Evolutionary conservation across 306 rosid genomes (phyloP).

Genomic region (Ormosia emarginata): DNA sequence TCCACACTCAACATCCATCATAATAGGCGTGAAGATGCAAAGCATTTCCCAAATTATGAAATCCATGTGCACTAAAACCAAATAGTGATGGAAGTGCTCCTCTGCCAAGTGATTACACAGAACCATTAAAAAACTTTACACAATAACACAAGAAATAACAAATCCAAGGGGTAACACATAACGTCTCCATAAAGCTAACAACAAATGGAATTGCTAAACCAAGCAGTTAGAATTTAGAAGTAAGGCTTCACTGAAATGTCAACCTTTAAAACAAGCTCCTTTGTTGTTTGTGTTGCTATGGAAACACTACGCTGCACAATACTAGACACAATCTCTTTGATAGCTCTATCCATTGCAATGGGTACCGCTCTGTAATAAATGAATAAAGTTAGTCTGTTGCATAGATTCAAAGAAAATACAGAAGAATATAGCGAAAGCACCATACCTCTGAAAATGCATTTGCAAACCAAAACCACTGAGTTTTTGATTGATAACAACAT

Average conservation of each 20-base stretch:
- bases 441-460: constrained; percentile 87
- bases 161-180: background rate
- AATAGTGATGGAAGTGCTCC: background rate
- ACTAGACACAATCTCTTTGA: constrained; percentile 78
- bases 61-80: background rate
- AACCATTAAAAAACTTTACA: background rate
- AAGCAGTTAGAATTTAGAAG: background rate
- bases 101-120: background rate
- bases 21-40: no score
- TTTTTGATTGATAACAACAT: constrained; percentile 79
- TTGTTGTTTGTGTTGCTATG: constrained; percentile 96
- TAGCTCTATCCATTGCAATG: constrained; percentile 93
- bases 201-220: background rate
- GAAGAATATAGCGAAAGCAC: constrained; percentile 2
- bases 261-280: constrained; percentile 98
- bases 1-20: background rate
- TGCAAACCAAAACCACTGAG: constrained; percentile 72
- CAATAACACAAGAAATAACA: background rate
- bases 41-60: no score
- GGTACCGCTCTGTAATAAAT: constrained; percentile 67
- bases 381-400: constrained; percentile 14
- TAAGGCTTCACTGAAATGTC: constrained; percentile 5
- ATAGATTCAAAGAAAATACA: background rate
- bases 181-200: background rate
- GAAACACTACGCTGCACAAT: constrained; percentile 98